A percentile compares a stretch with the other conserved stretches of the same genome.
These are phyloP conservation scores for Cutaneotrichosporon spelunceum DNA, from an alignment of 1,284 basidiomycete species.

Conservation along the genomic window DNA sequence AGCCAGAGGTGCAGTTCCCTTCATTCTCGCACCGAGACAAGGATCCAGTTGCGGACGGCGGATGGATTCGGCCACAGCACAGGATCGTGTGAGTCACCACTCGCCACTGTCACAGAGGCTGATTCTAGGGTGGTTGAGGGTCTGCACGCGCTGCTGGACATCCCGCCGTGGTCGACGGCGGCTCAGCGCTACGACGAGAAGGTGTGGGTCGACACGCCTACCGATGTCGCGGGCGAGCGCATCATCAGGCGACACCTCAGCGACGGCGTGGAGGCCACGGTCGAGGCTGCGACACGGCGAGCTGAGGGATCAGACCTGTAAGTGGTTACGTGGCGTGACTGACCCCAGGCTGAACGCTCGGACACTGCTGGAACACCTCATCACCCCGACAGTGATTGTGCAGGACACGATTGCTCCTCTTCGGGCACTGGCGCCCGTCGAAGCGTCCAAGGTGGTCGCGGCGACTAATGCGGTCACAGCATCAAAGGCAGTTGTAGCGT, in stretches of 20 bases:
- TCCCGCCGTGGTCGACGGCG: slow-evolving; percentile 11
- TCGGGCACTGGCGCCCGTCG: not conserved
- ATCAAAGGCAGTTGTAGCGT: not conserved
- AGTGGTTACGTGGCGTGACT: not conserved
- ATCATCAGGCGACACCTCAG: slow-evolving; percentile 13
- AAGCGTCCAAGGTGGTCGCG: not conserved
- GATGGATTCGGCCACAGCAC: not conserved
- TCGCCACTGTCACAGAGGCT: not conserved
- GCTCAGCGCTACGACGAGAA: slow-evolving; percentile 15
- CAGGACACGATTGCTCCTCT: slow-evolving; percentile 3
- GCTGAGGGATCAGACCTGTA: slow-evolving; percentile 16
- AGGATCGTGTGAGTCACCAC: slow-evolving; percentile 13
- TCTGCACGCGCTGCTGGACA: slow-evolving; percentile 12
- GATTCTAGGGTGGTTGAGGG: slow-evolving; percentile 17
- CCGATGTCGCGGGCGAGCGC: slow-evolving; percentile 6
- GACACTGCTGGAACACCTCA: slow-evolving; percentile 7
- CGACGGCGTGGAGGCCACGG: slow-evolving; percentile 15
- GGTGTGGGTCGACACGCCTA: slow-evolving; percentile 14
- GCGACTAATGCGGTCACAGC: too few relatives aligned
- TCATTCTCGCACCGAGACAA: slow-evolving; percentile 19
- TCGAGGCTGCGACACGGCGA: slow-evolving; percentile 10
- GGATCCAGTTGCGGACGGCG: slow-evolving; percentile 14
- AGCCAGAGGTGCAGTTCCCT: slow-evolving; percentile 8
- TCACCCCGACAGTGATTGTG: slow-evolving; percentile 6
- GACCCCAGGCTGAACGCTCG: slow-evolving; percentile 15